Conservation (phyloP, 2,329 filamentous ascomycete genomes). For the Verruconis gallopava region DNA sequence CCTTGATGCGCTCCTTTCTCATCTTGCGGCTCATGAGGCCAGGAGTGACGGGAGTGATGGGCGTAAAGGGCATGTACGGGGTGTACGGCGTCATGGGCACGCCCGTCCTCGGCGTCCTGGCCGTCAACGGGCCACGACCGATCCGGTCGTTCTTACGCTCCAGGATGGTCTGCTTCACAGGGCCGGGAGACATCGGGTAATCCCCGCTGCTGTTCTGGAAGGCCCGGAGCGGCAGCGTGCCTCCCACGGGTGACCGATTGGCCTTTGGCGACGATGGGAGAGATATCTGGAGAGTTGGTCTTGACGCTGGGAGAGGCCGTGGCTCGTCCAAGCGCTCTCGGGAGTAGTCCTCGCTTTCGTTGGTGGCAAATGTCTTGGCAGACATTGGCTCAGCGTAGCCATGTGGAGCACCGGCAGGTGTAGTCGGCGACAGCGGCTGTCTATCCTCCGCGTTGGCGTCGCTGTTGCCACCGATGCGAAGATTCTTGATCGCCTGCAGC, state of each 20-base stretch:
- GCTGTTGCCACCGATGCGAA: slow-evolving; percentile 42
- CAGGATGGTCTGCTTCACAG: slow-evolving; percentile 29
- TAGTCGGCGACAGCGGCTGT: slow-evolving; percentile 44
- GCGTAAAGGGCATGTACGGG: slow-evolving; percentile 68
- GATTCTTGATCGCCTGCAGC: slow-evolving; percentile 37
- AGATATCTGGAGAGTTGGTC: background rate
- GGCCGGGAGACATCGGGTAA: slow-evolving; percentile 4
- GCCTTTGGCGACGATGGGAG: slow-evolving; percentile 1
- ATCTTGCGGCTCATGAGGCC: slow-evolving; percentile 58
- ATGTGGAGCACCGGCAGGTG: slow-evolving; percentile 27
- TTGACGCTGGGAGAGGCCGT: slow-evolving; percentile 23
- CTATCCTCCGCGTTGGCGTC: slow-evolving; percentile 33
- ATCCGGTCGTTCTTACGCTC: slow-evolving; percentile 24
- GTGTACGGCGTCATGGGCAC: slow-evolving; percentile 59
- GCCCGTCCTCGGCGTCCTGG: slow-evolving; percentile 39
- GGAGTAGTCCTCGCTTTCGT: slow-evolving; percentile 7
- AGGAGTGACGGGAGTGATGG: slow-evolving; percentile 65
- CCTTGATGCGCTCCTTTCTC: slow-evolving; percentile 53
- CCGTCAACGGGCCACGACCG: slow-evolving; percentile 12
- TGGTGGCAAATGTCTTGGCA: slow-evolving; percentile 13
- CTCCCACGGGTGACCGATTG: background rate
- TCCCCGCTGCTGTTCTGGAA: slow-evolving; percentile 4
- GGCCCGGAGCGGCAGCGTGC: slow-evolving; percentile 8
- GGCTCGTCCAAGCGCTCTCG: slow-evolving; percentile 20
- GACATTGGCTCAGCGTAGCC: slow-evolving; percentile 22